These are phyloP conservation scores for Rhizoctonia solani DNA, from an alignment of 1,284 basidiomycete species.

Conservation along the genomic window DNA sequence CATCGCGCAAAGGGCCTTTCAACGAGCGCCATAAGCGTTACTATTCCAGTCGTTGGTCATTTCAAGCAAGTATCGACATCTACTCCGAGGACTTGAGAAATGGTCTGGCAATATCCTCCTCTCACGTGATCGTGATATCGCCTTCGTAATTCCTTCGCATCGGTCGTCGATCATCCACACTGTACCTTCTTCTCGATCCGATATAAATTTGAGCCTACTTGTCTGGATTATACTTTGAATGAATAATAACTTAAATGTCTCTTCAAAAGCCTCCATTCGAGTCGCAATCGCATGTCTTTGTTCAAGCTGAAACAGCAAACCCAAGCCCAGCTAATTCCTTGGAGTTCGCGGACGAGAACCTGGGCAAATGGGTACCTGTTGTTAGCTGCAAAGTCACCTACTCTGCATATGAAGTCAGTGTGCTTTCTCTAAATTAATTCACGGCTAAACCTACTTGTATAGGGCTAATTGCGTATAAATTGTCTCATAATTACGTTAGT, in stretches of 20 bases:
- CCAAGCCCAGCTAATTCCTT: not conserved
- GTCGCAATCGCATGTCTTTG: not conserved
- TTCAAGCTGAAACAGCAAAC: not conserved
- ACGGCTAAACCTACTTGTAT: not conserved
- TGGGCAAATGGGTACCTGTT: not conserved
- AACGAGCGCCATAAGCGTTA: no score
- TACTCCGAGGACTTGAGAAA: no score
- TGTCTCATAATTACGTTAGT: constrained; percentile 50
- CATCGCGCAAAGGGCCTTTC: no score
- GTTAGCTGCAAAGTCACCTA: constrained; percentile 2
- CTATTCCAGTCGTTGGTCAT: no score
- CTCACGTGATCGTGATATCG: no score
- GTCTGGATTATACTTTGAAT: no score
- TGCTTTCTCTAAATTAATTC: not conserved
- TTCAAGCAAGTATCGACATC: no score
- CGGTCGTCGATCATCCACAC: no score
- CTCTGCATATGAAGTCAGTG: not conserved
- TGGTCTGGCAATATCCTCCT: no score
- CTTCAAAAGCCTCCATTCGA: not conserved
- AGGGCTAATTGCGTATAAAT: not conserved
- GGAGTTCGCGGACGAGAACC: not conserved
- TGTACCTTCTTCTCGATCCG: no score
- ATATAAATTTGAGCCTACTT: no score
- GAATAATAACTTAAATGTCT: not conserved
- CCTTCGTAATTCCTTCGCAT: no score